Evolutionary conservation across 768 basidiomycete genomes (phyloP).

Genomic region (Mycena pura): DNA sequence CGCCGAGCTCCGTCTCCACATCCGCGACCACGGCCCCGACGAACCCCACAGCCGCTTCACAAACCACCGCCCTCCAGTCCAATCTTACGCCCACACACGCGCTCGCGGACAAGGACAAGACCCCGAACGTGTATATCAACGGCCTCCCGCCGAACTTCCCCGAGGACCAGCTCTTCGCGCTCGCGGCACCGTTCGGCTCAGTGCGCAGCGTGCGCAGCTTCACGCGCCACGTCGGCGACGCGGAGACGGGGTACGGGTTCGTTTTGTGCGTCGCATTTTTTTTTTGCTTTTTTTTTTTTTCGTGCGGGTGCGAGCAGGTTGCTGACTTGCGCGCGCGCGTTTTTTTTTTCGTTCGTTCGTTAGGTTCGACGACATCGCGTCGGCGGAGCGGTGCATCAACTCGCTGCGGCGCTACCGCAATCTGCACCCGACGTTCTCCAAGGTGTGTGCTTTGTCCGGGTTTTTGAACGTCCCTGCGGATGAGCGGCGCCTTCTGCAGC

Average conservation of each 20-base stretch:
- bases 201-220: slow-evolving; percentile 85
- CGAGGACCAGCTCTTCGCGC: slow-evolving; percentile 77
- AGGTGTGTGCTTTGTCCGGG: slow-evolving; percentile 54
- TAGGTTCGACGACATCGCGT: slow-evolving; percentile 72
- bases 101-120: slow-evolving; percentile 38
- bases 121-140: slow-evolving; percentile 89
- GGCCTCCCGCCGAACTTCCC: slow-evolving; percentile 85
- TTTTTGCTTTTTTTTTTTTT: background rate
- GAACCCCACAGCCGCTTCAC: slow-evolving; percentile 18
- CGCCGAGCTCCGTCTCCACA: background rate
- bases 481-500: no score
- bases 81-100: no score
- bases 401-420: slow-evolving; percentile 74
- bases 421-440: slow-evolving; percentile 87
- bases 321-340: slow-evolving; percentile 1
- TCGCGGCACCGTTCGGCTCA: slow-evolving; percentile 74
- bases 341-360: background rate
- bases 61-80: no score
- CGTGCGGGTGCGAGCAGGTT: background rate
- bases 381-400: slow-evolving; percentile 78
- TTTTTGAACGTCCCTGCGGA: no score
- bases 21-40: slow-evolving; percentile 18
- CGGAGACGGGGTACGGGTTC: slow-evolving; percentile 53
- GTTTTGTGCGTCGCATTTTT: slow-evolving; percentile 26
- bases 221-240: slow-evolving; percentile 81